Percentiles rank a stretch among this genome's conserved stretches.
Conservation (phyloP, 208 protist species). For the Trypanosoma scelopori region DNA sequence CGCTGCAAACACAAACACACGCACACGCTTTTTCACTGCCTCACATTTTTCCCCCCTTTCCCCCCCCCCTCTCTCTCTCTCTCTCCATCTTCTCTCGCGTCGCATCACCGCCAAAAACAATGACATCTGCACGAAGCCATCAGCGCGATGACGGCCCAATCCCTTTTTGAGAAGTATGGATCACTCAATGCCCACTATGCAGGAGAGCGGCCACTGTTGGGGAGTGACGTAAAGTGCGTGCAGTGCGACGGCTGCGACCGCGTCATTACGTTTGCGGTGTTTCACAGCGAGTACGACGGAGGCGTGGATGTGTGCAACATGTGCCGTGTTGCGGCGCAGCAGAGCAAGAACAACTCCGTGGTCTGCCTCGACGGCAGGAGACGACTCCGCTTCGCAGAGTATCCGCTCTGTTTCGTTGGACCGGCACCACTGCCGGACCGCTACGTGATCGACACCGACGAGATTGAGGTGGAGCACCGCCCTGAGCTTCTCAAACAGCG, state of each 20-base stretch:
- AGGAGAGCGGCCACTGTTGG: constrained; percentile 8
- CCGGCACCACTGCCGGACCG: constrained; percentile 9
- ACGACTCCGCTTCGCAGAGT: constrained; percentile 1
- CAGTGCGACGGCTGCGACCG: constrained; percentile 32
- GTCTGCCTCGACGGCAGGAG: background rate
- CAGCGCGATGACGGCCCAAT: constrained; percentile 5
- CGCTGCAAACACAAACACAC: too few relatives aligned
- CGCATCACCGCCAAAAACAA: background rate
- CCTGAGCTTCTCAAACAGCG: constrained; percentile 1
- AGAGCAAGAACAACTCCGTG: background rate
- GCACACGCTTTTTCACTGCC: too few relatives aligned
- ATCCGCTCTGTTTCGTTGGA: constrained; percentile 16
- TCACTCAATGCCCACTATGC: constrained; percentile 16
- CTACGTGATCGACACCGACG: constrained; percentile 16
- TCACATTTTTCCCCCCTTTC: too few relatives aligned
- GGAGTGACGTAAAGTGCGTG: constrained; percentile 25
- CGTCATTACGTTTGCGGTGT: constrained; percentile 29
- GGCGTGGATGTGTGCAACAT: constrained; percentile 34
- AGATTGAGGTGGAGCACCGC: constrained; percentile 13
- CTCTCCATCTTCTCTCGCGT: too few relatives aligned
- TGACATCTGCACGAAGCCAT: background rate
- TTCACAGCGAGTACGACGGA: constrained; percentile 17
- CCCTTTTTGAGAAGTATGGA: constrained; percentile 18
- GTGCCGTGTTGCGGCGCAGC: constrained; percentile 18
- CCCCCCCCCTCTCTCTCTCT: too few relatives aligned